Conservation (phyloP, 2,329 filamentous ascomycete genomes). For the Monosporascus sp. region DNA sequence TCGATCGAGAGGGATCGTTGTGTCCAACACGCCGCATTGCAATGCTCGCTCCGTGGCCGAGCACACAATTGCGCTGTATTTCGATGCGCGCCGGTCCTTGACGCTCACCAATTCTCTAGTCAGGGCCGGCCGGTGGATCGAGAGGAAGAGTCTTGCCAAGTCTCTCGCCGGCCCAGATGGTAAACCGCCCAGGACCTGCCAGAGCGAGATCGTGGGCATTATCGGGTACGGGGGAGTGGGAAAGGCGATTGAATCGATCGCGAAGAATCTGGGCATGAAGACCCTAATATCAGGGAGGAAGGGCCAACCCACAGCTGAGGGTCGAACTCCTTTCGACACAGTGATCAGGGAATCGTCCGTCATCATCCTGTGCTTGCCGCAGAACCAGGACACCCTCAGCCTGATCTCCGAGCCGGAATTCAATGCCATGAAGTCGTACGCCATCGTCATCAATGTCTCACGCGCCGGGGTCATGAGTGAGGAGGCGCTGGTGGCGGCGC, state of each 20-base stretch:
- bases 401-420: conserved; percentile 21
- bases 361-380: conserved; percentile 23
- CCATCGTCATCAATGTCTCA: conserved; percentile 26
- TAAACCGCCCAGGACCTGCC: conserved; percentile 19
- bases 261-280: conserved; percentile 21
- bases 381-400: conserved; percentile 22
- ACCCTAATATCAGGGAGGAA: conserved; percentile 23
- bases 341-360: conserved; percentile 21
- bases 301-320: conserved; percentile 13
- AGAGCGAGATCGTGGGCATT: conserved; percentile 23
- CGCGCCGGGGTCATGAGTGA: conserved; percentile 28
- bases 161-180: conserved; percentile 19
- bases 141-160: conserved; percentile 18
- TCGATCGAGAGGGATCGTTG: conserved; percentile 24
- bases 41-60: conserved; percentile 33
- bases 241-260: conserved; percentile 15
- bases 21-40: conserved; percentile 32
- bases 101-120: conserved; percentile 24
- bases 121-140: conserved; percentile 22
- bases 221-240: conserved; percentile 28
- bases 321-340: conserved; percentile 20
- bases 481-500: conserved; percentile 19
- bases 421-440: conserved; percentile 15
- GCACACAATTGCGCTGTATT: conserved; percentile 44
- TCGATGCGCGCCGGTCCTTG: conserved; percentile 32